These are phyloP conservation scores for Pleurotus salmoneostramineus DNA, from an alignment of 768 basidiomycete species.

Conservation along the genomic window DNA sequence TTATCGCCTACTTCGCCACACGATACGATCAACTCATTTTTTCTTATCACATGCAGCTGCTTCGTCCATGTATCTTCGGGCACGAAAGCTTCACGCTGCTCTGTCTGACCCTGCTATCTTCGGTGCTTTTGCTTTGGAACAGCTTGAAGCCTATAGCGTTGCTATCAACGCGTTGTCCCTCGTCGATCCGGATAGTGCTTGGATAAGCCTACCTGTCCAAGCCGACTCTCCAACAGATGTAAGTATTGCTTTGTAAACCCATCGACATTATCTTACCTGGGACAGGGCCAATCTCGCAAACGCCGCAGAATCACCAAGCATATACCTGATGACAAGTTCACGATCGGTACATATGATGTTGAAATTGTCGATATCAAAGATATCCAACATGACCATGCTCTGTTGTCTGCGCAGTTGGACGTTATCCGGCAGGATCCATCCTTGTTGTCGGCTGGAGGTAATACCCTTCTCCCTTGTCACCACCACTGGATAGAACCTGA, in stretches of 20 bases:
- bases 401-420: constrained; percentile 75
- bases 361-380: constrained; percentile 81
- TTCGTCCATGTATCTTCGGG: constrained; percentile 90
- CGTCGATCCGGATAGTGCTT: constrained; percentile 76
- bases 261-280: constrained; percentile 9
- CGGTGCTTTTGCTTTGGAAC: constrained; percentile 55
- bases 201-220: constrained; percentile 68
- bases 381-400: constrained; percentile 72
- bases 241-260: constrained; percentile 26
- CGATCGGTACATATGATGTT: constrained; percentile 57
- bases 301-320: constrained; percentile 67
- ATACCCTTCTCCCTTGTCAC: constrained; percentile 18
- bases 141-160: constrained; percentile 76
- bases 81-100: constrained; percentile 68
- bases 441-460: constrained; percentile 62
- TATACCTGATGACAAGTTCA: constrained; percentile 74
- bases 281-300: constrained; percentile 52
- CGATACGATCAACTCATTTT: constrained; percentile 1
- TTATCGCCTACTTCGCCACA: constrained; percentile 9
- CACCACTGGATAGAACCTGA: background rate
- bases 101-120: constrained; percentile 35
- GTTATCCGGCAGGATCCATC: constrained; percentile 66
- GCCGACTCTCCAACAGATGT: constrained; percentile 43
- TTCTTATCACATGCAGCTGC: constrained; percentile 53
- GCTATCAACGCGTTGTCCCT: constrained; percentile 88